phyloP scores from a whole-genome alignment of 495 filamentous ascomycete genomes.

The Diplogelasinospora grovesii region DNA sequence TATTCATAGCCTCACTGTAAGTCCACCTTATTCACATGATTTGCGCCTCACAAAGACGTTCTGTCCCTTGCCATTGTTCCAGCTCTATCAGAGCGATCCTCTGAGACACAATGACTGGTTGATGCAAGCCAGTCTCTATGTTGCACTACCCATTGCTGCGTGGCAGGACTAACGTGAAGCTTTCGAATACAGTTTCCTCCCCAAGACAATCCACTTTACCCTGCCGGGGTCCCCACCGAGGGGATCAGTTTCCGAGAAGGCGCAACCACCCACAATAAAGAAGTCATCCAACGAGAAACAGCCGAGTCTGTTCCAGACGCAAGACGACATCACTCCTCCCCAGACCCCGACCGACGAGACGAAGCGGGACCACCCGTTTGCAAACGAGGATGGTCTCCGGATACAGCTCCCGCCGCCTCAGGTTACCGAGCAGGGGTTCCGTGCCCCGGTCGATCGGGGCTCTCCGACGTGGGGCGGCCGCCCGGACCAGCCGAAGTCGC shows the following conservation, averaged over 20 bases:
- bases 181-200: constrained; percentile 61
- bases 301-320: constrained; percentile 38
- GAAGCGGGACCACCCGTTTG: constrained; percentile 50
- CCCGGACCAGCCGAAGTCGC: constrained; percentile 66
- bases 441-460: constrained; percentile 54
- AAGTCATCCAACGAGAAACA: constrained; percentile 27
- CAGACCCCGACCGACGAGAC: constrained; percentile 58
- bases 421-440: constrained; percentile 26
- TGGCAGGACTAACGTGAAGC: neutral
- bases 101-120: no score
- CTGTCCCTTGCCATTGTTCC: no score
- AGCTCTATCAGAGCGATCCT: no score
- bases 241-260: constrained; percentile 28
- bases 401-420: constrained; percentile 32
- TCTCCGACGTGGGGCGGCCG: constrained; percentile 66
- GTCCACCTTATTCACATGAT: constrained; percentile 21
- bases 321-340: constrained; percentile 42
- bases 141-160: constrained; percentile 2
- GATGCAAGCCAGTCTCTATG: no score
- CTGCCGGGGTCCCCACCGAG: constrained; percentile 33
- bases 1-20: constrained; percentile 81
- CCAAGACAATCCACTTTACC: constrained; percentile 79
- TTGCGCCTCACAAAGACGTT: no score
- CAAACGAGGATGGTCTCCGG: constrained; percentile 44
- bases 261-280: constrained; percentile 15